Evolutionary conservation across 306 rosid genomes (phyloP).

Genomic region (Castanea mollissima): DNA sequence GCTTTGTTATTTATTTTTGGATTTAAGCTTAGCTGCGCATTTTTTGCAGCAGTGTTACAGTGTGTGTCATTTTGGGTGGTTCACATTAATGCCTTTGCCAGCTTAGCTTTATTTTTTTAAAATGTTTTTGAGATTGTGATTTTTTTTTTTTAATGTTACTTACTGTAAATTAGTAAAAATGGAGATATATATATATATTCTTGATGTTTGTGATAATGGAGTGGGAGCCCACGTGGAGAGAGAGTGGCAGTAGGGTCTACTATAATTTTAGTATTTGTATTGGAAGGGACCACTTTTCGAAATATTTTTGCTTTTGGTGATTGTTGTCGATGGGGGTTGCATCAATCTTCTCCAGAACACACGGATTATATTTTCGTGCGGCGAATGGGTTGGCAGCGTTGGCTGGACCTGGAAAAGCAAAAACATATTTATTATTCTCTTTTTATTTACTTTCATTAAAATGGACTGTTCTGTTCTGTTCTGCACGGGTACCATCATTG

Average conservation of each 20-base stretch:
- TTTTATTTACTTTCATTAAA: neutral
- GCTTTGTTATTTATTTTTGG: conserved; percentile 15
- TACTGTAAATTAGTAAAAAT: neutral
- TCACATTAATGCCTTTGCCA: neutral
- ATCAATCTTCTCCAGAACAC: conserved; percentile 21
- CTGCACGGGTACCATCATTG: too few species aligned
- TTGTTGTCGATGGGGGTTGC: neutral
- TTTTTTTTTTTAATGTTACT: neutral
- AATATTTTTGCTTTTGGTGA: neutral
- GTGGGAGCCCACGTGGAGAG: conserved; percentile 32
- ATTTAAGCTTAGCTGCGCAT: conserved; percentile 25
- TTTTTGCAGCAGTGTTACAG: conserved; percentile 8
- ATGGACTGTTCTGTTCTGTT: too few species aligned
- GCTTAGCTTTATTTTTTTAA: neutral
- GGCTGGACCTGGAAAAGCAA: neutral
- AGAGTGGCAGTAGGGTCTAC: conserved; percentile 19
- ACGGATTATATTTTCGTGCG: conserved; percentile 21
- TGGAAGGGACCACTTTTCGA: conserved; percentile 3
- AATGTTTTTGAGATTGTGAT: neutral
- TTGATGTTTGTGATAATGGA: conserved; percentile 6
- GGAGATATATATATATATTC: neutral
- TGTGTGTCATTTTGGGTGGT: neutral
- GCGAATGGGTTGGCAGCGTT: conserved; percentile 26
- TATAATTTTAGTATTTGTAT: too few species aligned
- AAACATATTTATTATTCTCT: neutral